phyloP scores from a whole-genome alignment of 2,329 filamentous ascomycete genomes.

The Paraphoma chrysanthemicola region DNA sequence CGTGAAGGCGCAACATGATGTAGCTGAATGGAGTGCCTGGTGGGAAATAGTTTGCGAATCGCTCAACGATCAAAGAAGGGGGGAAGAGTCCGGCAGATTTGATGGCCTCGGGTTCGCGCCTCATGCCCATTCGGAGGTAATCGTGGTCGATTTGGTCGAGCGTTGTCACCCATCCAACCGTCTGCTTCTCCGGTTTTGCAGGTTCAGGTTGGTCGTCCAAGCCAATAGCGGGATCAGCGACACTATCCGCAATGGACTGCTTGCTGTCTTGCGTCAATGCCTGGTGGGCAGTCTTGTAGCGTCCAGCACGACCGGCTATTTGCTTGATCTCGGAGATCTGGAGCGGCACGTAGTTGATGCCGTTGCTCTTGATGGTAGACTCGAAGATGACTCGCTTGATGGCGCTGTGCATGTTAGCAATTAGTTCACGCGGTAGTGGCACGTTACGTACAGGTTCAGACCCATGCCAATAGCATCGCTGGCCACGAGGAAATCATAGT shows the following conservation, averaged over 20 bases:
- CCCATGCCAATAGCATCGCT: slow-evolving; percentile 99
- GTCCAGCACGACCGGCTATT: slow-evolving; percentile 90
- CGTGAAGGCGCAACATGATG: slow-evolving; percentile 76
- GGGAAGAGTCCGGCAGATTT: slow-evolving; percentile 76
- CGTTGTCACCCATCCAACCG: slow-evolving; percentile 79
- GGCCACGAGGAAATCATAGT: slow-evolving; percentile 92
- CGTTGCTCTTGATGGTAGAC: slow-evolving; percentile 74
- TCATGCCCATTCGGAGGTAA: slow-evolving; percentile 69
- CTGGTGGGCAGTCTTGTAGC: slow-evolving; percentile 76
- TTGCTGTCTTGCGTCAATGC: slow-evolving; percentile 43
- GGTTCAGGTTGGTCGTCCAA: slow-evolving; percentile 24
- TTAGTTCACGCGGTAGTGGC: not conserved
- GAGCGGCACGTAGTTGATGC: slow-evolving; percentile 63
- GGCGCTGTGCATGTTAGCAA: slow-evolving; percentile 54
- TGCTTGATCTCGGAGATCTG: slow-evolving; percentile 85
- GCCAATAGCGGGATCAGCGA: slow-evolving; percentile 18
- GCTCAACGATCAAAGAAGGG: slow-evolving; percentile 72
- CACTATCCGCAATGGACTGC: slow-evolving; percentile 4
- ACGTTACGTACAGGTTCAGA: slow-evolving; percentile 74
- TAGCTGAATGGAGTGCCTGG: slow-evolving; percentile 81
- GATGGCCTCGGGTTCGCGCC: slow-evolving; percentile 69
- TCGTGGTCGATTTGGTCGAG: slow-evolving; percentile 74
- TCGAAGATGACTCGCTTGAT: slow-evolving; percentile 93
- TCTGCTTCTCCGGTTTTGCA: slow-evolving; percentile 14
- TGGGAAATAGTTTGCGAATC: slow-evolving; percentile 83